Conservation (phyloP, 2,329 filamentous ascomycete genomes). For the Phialocephala sp. region DNA sequence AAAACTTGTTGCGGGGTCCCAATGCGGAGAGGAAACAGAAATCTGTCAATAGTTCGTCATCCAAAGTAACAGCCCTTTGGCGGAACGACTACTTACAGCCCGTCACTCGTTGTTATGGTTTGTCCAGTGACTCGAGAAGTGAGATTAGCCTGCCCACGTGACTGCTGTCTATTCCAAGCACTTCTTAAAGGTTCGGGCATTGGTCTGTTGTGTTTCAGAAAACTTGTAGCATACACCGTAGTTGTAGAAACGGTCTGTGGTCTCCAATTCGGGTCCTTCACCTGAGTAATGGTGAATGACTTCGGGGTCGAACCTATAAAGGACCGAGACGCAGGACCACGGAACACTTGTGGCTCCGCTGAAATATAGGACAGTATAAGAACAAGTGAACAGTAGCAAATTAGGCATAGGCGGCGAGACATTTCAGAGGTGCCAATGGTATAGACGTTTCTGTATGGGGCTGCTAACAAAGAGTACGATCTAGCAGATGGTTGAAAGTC, state of each 20-base stretch:
- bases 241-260: constrained; percentile 23
- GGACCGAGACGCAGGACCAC: background rate
- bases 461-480: background rate
- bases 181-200: constrained; percentile 29
- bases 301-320: background rate
- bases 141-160: background rate
- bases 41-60: constrained; percentile 21
- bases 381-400: background rate
- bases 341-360: background rate
- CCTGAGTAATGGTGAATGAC: constrained; percentile 23
- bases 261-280: constrained; percentile 27
- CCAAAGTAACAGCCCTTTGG: background rate
- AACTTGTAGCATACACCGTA: constrained; percentile 28
- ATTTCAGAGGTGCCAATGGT: background rate
- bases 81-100: constrained; percentile 25
- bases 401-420: background rate
- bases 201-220: constrained; percentile 29
- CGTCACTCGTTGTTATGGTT: constrained; percentile 24
- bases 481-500: background rate
- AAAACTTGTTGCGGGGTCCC: constrained; percentile 34
- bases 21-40: constrained; percentile 30
- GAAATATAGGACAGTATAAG: background rate
- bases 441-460: background rate
- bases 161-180: constrained; percentile 16
- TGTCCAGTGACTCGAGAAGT: constrained; percentile 25